phyloP scores from a whole-genome alignment of 2,329 filamentous ascomycete genomes.

The Sporothrix phasma region DNA sequence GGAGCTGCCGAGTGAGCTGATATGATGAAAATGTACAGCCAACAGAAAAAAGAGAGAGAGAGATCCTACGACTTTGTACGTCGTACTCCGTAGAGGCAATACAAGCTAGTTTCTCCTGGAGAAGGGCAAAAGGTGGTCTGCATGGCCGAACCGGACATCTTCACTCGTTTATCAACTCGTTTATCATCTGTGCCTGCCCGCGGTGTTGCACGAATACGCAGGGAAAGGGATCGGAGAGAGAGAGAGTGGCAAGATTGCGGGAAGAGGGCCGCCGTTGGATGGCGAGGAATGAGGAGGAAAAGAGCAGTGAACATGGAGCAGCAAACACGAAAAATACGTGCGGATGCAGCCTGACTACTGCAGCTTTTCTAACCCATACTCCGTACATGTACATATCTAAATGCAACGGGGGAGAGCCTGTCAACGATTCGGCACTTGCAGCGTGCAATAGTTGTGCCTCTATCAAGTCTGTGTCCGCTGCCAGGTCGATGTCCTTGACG shows the following conservation, averaged over 20 bases:
- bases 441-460: neutral
- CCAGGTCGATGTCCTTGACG: neutral
- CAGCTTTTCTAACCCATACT: neutral
- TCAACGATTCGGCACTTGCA: neutral
- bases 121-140: slow-evolving; percentile 13
- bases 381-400: neutral
- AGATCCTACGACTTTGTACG: too few relatives aligned
- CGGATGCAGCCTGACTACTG: neutral
- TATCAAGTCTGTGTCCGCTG: neutral
- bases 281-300: neutral
- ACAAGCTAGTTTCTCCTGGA: too few relatives aligned
- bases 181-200: neutral
- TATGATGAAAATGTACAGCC: neutral
- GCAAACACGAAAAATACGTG: neutral
- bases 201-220: neutral
- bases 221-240: neutral
- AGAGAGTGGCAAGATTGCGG: neutral
- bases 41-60: slow-evolving; percentile 6
- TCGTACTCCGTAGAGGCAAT: too few relatives aligned
- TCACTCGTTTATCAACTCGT: neutral
- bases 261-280: too few relatives aligned
- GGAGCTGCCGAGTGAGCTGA: neutral
- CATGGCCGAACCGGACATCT: slow-evolving; percentile 13
- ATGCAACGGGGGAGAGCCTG: neutral
- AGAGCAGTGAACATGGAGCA: neutral